phyloP scores from a whole-genome alignment of 2,329 filamentous ascomycete species.

The Tolypocladium ophioglossoides region DNA sequence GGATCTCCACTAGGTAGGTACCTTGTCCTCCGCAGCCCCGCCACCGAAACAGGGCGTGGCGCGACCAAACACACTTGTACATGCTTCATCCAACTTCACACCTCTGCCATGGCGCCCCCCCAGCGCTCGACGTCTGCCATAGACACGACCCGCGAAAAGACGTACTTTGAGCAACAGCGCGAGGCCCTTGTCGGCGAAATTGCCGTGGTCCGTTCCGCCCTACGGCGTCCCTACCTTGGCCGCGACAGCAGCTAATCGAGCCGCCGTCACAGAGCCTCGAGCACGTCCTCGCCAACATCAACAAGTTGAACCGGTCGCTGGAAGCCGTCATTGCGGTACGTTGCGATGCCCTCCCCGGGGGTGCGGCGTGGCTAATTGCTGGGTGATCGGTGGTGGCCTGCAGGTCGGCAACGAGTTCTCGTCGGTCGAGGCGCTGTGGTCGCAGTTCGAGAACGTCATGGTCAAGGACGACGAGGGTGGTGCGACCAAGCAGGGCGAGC shows the following conservation, averaged over 20 bases:
- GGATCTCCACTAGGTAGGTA: too few relatives aligned
- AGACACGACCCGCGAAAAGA: conserved; percentile 28
- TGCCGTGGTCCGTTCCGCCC: conserved; percentile 43
- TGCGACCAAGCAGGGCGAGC: conserved; percentile 9
- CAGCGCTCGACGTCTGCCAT: conserved; percentile 14
- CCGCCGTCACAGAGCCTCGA: conserved; percentile 53
- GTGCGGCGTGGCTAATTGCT: background rate
- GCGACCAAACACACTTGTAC: background rate
- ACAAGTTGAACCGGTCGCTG: conserved; percentile 83
- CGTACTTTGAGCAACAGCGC: conserved; percentile 69
- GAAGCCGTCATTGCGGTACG: conserved; percentile 82
- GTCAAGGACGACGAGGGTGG: conserved; percentile 44
- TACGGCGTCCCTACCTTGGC: background rate
- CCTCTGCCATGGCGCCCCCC: conserved; percentile 20
- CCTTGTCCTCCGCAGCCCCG: too few relatives aligned
- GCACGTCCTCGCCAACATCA: conserved; percentile 88
- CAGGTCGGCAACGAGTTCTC: conserved; percentile 92
- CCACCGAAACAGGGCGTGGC: background rate
- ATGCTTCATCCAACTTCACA: background rate
- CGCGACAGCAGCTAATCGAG: background rate
- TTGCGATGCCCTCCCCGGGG: conserved; percentile 3
- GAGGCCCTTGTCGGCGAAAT: conserved; percentile 63
- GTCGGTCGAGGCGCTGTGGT: conserved; percentile 95
- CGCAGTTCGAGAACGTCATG: conserved; percentile 95
- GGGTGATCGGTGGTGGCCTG: background rate